Base-by-base conservation (phyloP, 148 eudicot species). In the Nyssa sinensis region DNA sequence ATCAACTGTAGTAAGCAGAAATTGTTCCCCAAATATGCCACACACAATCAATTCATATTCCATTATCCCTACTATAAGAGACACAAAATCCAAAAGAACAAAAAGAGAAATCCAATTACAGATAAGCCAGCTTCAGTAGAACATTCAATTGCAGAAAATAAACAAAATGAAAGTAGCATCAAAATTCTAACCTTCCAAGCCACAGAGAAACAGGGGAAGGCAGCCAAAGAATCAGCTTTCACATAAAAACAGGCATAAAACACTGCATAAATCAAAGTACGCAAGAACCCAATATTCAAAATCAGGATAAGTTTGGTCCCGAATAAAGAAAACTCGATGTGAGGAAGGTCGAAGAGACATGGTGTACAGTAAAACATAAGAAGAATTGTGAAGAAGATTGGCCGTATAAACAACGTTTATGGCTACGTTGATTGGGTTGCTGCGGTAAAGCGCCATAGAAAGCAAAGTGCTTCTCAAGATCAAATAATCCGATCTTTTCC, bases 381-480 rank as follows among this genome's bases (percentile, higher is more conserved):
- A 11, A 79, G 64, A 32, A 51, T 58, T 12, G 82, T 80, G 77
- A 74, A 86, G 5, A 88, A 75, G 67, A 88, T 82, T 30, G 90
- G 92, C 92, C 92, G 86, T 1, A 88, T 90, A 74, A 84, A 84
- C 39, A 86, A 2, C 81, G 76, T 86, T 90, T 7, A 88, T 86
- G 55, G 75, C 75, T 27, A 88, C 78, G 66, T 88, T 88, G 25
- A 77, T 70, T 71, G 90, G 88, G 82, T 88, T 88, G 69, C 79
- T 74, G 66, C 86, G 92, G 61, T 88, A 88, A n/a, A 29, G 90
- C 90, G 3, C 88, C 51, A 44, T 44, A 44, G 51, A 44, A 44
- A 44, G 51, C 51, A 44, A 44, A 44, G 51, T 44, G 51, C 51
- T 44, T 44, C 51, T 44, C 51, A 11, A 44, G 51, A 44, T 44